phyloP scores from a whole-genome alignment of 257 asterid species.

The Paulownia fortunei region DNA sequence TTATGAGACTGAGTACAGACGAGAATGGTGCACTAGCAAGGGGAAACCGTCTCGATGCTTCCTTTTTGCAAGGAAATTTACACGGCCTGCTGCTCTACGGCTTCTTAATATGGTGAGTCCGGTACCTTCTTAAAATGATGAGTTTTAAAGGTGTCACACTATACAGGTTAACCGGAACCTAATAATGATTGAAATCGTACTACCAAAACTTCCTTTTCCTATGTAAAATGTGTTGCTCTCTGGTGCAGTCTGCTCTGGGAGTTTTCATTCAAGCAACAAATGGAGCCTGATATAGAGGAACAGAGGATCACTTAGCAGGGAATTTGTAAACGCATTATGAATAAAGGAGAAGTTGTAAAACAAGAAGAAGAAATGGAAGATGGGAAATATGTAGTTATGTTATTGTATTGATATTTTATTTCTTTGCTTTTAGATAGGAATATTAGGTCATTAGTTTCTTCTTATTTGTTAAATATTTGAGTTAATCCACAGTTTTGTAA shows the following conservation, averaged over 20 bases:
- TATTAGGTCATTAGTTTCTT: background rate
- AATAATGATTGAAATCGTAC: background rate
- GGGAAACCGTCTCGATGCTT: constrained; percentile 77
- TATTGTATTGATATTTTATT: constrained; percentile 8
- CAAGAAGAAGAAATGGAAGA: background rate
- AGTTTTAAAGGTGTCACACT: background rate
- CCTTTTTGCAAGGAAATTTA: constrained; percentile 75
- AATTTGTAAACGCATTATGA: constrained; percentile 10
- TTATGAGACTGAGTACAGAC: constrained; percentile 70
- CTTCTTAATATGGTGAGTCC: constrained; percentile 63
- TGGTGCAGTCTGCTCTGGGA: constrained; percentile 67
- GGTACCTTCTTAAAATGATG: background rate
- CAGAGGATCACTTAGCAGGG: background rate
- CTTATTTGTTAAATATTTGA: background rate
- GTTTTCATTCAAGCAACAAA: constrained; percentile 35
- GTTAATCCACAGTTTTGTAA: too few species aligned
- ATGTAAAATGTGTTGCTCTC: background rate
- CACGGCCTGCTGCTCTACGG: constrained; percentile 73
- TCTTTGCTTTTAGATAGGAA: constrained; percentile 20
- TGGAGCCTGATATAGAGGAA: constrained; percentile 25
- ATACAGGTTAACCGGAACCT: background rate
- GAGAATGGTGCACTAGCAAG: constrained; percentile 85
- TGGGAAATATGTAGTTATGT: background rate
- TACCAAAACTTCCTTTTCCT: background rate
- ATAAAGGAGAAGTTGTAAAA: constrained; percentile 12